Conservation (phyloP, 73 alveolate genomes). For the Uronychia setigera region DNA sequence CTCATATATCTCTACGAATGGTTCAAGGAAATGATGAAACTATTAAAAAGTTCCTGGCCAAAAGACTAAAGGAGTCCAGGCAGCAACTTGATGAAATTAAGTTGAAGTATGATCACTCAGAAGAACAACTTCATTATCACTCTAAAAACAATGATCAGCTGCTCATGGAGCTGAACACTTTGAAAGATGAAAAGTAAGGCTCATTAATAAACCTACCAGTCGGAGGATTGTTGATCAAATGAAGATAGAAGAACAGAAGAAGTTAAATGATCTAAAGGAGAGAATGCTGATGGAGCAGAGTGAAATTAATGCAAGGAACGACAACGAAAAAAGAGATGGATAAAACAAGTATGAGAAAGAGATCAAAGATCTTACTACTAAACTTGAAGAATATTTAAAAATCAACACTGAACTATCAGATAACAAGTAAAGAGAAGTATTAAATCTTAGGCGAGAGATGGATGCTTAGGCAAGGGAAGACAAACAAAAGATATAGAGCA, state of each 20-base stretch:
- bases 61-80: conserved; percentile 43
- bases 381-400: conserved; percentile 12
- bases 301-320: conserved; percentile 18
- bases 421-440: neutral
- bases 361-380: conserved; percentile 7
- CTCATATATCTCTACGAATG: conserved; percentile 20
- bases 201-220: neutral
- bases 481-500: neutral
- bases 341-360: neutral
- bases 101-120: neutral
- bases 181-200: conserved; percentile 19
- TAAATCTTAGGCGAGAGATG: neutral
- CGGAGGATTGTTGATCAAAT: conserved; percentile 14
- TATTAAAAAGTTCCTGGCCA: conserved; percentile 49
- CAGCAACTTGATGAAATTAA: neutral
- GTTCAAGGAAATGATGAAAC: conserved; percentile 63
- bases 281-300: conserved; percentile 23
- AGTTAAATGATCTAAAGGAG: conserved; percentile 35
- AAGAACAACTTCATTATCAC: neutral
- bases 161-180: conserved; percentile 2
- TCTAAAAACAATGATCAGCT: neutral
- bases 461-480: neutral
- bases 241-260: conserved; percentile 38
- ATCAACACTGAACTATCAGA: conserved; percentile 6
- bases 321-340: conserved; percentile 27